Base-by-base conservation (phyloP, 192 early-diverging fungal genomes). In the Coemansia sp. region DNA sequence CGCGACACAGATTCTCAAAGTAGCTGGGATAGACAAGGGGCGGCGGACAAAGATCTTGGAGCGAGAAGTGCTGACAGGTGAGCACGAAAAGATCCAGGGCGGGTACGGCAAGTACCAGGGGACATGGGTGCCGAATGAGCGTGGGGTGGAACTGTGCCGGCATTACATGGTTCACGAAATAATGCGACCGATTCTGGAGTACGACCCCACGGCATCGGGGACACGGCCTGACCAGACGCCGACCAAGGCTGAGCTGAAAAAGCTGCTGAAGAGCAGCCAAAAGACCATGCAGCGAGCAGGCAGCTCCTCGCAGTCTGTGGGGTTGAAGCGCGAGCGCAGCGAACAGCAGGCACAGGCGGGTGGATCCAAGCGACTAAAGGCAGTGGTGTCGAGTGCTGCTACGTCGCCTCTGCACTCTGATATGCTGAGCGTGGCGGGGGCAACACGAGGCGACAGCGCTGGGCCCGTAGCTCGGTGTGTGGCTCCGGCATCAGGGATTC, bases 71-170 rank as follows among this genome's bases (percentile, higher is more conserved):
- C 90, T 93, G 68, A 91, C 82, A 1, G 93, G 94, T 23, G 82
- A 86, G 48, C 95, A 95, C 71, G 96, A 99, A 63, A 98, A 98
- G 74, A 92, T 99, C 15, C 96, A 98, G 74, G 98, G 98, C 14
- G 98, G 98, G 12, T 98, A 98, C 76, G 96, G 96, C 64, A 97
- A 96, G 85, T 99, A 98, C 76, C 97, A 96, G 85, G 97, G 97
- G 72, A 94, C 88, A 7, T 91, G 90, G 89, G 89, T 99, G 7
- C 97, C 97, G 3, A 93, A 91, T 73, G 85, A 87, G 38, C 86
- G 92, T 11, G 95, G 92, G n/a, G 86, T 93, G 6, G 81, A 88
- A 48, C 76, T 99, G 1, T 95, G 95, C 21, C 63, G 85, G 64
- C 88, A 91, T 57, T 98, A 94, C 73, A 79, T 82, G n/a, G 94